phyloP scores from a whole-genome alignment of 805 yeast species.

The Kluyveromyces dobzhanskii region DNA sequence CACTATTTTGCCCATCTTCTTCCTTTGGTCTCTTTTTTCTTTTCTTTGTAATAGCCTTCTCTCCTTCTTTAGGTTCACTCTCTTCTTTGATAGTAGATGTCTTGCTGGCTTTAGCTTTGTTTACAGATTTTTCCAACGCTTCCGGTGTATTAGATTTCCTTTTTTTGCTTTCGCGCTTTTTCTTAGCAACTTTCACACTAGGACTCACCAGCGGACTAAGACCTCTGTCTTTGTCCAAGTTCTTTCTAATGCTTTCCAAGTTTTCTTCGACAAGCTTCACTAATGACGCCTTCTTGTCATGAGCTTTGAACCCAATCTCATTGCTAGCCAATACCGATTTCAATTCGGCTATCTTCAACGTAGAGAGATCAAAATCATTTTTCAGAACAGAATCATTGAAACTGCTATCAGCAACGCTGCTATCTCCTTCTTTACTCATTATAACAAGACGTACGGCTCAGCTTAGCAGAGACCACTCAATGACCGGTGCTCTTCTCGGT shows the following conservation, averaged over 20 bases:
- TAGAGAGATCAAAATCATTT: slow-evolving; percentile 58
- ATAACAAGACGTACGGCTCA: neutral
- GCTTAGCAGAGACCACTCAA: no score
- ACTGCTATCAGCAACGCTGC: slow-evolving; percentile 13
- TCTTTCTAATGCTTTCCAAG: slow-evolving; percentile 6
- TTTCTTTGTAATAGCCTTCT: slow-evolving; percentile 9
- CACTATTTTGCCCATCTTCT: slow-evolving; percentile 7
- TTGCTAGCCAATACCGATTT: slow-evolving; percentile 57
- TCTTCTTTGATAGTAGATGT: slow-evolving; percentile 4
- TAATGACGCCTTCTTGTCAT: slow-evolving; percentile 61
- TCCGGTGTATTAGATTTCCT: slow-evolving; percentile 1
- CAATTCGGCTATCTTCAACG: slow-evolving; percentile 60
- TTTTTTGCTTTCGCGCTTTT: slow-evolving; percentile 2
- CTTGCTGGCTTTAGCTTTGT: neutral
- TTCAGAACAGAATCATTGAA: slow-evolving; percentile 10
- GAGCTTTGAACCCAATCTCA: slow-evolving; percentile 49
- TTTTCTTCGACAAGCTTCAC: slow-evolving; percentile 45
- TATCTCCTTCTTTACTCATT: slow-evolving; percentile 4
- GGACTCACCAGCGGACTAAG: slow-evolving; percentile 17
- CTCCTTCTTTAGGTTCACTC: slow-evolving; percentile 10
- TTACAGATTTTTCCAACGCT: neutral
- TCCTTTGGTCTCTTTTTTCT: slow-evolving; percentile 8
- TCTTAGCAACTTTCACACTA: slow-evolving; percentile 32
- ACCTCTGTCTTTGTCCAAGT: neutral
- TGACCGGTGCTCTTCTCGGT: no score